Base-by-base conservation (phyloP, 2,329 filamentous ascomycete genomes). In the Emmonsiellopsis sp. region DNA sequence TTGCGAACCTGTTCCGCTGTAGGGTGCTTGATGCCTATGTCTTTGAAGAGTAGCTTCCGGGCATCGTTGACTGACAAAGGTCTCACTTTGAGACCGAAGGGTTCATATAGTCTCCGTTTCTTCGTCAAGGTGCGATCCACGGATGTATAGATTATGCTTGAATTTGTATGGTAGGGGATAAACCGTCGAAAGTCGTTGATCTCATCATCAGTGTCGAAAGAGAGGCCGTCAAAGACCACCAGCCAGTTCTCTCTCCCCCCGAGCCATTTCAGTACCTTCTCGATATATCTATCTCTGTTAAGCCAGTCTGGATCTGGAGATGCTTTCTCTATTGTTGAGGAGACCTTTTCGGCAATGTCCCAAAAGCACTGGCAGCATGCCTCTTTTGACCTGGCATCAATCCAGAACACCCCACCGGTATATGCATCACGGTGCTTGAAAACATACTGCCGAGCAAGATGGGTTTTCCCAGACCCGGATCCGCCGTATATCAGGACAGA, bases 371-470 rank as follows among this genome's bases (percentile, higher is more conserved):
- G 78, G 51, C 78, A 77, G 36, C 82, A 73, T 49, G 84, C 81
- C 51, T 80, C 71, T 3, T 73, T 63, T 1, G 79, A 81, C 58
- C 82, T 84, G 7, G 82, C 81, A 48, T 82, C 77, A 13, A 87
- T 76, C 85, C 85, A 88, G 64, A 85, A 88, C 43, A 86, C 75
- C 1, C 85, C 85, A 1, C 83, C 83, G 0, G 79, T 77, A 59
- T 84, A 87, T 55, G 79, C 71, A 4, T 74, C 68, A 37, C 74
- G 78, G 60, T 86, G 78, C 4, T 72, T 66, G 60, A 82, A 85
- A 33, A 85, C 77, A 62, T 87, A 87, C 65, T 87, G 76, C 3
- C 84, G 76, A 32, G 83, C 83, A 11, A 87, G 70, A 60, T 87
- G 84, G 1, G 82, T 83, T 66, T 88, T 88, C 2, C 85, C 85